A percentile compares a stretch with the other conserved stretches of the same genome.
These are phyloP conservation scores for Puccinia horiana DNA, from an alignment of 1,284 basidiomycete species.

Conservation along the genomic window DNA sequence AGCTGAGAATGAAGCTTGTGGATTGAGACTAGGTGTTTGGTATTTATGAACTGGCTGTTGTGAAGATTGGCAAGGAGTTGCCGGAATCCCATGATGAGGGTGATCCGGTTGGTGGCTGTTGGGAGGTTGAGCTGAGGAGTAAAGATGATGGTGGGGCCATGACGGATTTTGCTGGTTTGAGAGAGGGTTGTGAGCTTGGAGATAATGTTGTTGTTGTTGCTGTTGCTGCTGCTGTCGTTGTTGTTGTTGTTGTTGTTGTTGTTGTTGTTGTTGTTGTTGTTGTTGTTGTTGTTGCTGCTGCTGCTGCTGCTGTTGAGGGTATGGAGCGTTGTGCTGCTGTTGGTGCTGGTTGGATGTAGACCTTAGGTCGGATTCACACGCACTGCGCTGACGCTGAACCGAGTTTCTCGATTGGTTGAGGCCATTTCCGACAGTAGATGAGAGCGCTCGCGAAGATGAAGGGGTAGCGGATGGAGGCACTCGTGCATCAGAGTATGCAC, in stretches of 20 bases:
- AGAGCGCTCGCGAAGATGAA: not conserved
- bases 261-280: too few species aligned
- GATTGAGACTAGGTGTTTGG: slow-evolving; percentile 26
- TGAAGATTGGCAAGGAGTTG: not conserved
- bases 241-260: too few species aligned
- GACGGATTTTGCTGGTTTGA: not conserved
- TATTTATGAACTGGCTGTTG: not conserved
- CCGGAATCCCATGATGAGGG: not conserved
- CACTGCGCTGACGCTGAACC: not conserved
- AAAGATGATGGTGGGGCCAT: not conserved
- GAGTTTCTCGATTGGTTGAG: slow-evolving; percentile 21
- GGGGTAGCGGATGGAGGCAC: not conserved
- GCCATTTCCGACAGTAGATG: not conserved
- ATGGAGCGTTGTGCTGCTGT: not conserved
- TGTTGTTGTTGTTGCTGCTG: too few species aligned
- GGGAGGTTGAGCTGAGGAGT: not conserved
- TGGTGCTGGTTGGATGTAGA: not conserved
- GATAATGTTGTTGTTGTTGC: slow-evolving; percentile 12
- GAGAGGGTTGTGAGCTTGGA: not conserved
- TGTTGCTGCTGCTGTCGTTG: not conserved
- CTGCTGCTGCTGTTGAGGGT: slow-evolving; percentile 4
- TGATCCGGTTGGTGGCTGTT: not conserved
- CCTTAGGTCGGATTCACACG: not conserved
- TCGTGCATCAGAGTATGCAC: slow-evolving; percentile 13
- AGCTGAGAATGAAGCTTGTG: not conserved